Conservation (phyloP, 176 grass and related monocot genomes). For the Juncus inflexus region DNA sequence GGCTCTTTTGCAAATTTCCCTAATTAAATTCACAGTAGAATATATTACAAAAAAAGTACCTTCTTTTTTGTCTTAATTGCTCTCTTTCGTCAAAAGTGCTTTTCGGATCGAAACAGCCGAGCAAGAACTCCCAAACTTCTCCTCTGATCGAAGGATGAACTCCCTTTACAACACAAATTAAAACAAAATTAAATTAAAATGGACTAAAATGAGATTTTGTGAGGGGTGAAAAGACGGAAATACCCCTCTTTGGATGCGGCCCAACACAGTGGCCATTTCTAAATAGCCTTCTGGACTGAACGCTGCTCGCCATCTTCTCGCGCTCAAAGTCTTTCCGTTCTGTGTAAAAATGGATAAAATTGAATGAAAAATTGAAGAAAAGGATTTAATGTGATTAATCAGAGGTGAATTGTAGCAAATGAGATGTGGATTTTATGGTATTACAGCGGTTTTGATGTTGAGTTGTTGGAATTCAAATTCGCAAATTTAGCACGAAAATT, state of each 20-base stretch:
- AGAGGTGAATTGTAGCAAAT: background rate
- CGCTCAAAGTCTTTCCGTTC: constrained; percentile 95
- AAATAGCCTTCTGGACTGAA: constrained; percentile 80
- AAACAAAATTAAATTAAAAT: no score
- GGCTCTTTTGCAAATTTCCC: background rate
- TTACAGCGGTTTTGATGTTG: background rate
- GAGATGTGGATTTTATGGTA: background rate
- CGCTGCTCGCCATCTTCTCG: constrained; percentile 86
- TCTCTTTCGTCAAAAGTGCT: constrained; percentile 90
- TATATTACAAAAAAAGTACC: constrained; percentile 43
- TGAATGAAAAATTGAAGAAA: constrained; percentile 28
- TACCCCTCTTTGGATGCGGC: constrained; percentile 92
- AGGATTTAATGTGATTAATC: constrained; percentile 5
- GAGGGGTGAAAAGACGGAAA: constrained; percentile 12
- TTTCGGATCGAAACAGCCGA: constrained; percentile 94
- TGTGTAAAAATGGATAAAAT: constrained; percentile 33
- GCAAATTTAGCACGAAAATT: background rate
- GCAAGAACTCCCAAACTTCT: constrained; percentile 93
- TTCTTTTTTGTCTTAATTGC: constrained; percentile 82
- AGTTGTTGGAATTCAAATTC: background rate
- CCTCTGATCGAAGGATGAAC: constrained; percentile 96
- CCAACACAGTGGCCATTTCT: constrained; percentile 88
- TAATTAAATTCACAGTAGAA: background rate
- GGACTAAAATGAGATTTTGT: background rate
- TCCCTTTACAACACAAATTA: constrained; percentile 49